Percentiles rank a stretch among this genome's conserved stretches.
Conservation (phyloP, 106 monocot genomes). For the Dactylorhiza incarnata region DNA sequence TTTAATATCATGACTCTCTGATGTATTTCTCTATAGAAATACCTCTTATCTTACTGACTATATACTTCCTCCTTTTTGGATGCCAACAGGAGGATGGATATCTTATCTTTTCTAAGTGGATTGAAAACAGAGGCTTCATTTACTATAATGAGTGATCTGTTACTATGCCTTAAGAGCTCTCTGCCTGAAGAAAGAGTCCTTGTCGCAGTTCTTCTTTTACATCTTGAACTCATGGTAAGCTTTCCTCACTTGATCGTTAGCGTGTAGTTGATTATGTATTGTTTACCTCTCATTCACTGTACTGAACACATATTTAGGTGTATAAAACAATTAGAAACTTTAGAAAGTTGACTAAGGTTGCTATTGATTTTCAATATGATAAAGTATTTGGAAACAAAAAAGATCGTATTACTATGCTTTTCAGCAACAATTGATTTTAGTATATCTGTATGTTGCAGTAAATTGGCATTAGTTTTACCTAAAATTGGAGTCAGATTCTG, state of each 20-base stretch:
- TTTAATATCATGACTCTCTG: neutral
- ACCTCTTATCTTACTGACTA: neutral
- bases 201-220: conserved; percentile 36
- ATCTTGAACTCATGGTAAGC: conserved; percentile 39
- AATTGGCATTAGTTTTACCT: neutral
- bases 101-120: conserved; percentile 29
- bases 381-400: neutral
- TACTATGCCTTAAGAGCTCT: conserved; percentile 30
- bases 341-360: neutral
- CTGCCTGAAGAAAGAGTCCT: conserved; percentile 22
- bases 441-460: neutral
- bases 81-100: conserved; percentile 20
- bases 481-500: neutral
- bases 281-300: neutral
- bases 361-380: neutral
- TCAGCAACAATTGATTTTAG: neutral
- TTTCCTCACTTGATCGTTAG: neutral
- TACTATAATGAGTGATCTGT: conserved; percentile 31
- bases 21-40: neutral
- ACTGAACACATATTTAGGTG: neutral
- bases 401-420: neutral
- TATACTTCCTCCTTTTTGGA: neutral
- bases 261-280: neutral
- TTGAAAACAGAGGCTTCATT: conserved; percentile 19
- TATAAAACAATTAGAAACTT: neutral